Base-by-base conservation (phyloP, 2,329 filamentous ascomycete genomes). In the Aureobasidium sp. region DNA sequence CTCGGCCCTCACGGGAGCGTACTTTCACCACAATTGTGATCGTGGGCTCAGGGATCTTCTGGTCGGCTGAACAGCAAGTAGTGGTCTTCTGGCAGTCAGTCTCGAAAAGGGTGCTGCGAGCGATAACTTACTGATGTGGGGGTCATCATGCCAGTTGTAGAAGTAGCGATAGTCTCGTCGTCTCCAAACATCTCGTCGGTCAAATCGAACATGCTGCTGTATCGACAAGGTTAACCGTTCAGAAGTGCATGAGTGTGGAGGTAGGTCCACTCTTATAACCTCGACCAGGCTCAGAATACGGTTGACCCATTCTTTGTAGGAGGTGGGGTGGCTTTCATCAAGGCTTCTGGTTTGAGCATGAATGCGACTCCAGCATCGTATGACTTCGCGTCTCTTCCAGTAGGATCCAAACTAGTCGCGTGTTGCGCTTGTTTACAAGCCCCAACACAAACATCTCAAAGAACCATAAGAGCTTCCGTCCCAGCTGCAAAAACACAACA, bases 91-190 rank as follows among this genome's bases (percentile, higher is more conserved):
- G 12, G 12, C 2, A 1, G 20, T 47, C 22, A 47, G 20, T 27
- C 3, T 14, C 0, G 5, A 15, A 1, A 3, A 6, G 11, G 15
- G 2, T 1, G 0, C 14, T 8, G 1, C 7, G 11, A 31, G 6
- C 1, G 15, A 15, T 0, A 1, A 17, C 25, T 7, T 5, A 31
- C 25, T 29, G 14, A 48, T 29, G 39, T n/a, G 5, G 45, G 45
- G 8, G 45, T 48, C 45, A 48, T 48, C 25, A 48, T 48, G 22
- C 45, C 45, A 48, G 25, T 48, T 3, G 27, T 31, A 14, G 45
- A 48, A 3, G 15, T 12, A 15, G 25, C 8, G 11, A 48, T 31
- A 17, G 5, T 48, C 14, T 48, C 45, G 14, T 31, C 22, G 27
- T 48, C 27, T 22, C n/a, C 45, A 8, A 27, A 45, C 42, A 48